phyloP scores from a whole-genome alignment of 176 grass and related monocot genomes.

The Aegilops longissima region DNA sequence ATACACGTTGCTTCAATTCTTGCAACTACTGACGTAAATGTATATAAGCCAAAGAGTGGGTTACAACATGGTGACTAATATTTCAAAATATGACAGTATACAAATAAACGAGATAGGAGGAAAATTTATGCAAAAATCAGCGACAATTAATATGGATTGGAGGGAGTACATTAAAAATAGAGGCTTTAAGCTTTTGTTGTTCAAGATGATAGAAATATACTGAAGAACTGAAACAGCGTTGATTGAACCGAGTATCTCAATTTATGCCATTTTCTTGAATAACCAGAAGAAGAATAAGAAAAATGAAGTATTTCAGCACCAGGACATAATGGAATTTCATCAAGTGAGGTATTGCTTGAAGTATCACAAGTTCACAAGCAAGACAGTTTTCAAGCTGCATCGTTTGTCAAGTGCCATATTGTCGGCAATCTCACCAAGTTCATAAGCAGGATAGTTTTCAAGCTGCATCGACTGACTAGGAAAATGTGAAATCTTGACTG shows the following conservation, averaged over 20 bases:
- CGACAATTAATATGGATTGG: no score
- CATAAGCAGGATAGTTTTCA: background rate
- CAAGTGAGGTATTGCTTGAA: background rate
- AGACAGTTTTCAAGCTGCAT: background rate
- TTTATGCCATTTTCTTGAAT: background rate
- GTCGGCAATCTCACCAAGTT: background rate
- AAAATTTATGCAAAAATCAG: background rate
- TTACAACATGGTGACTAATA: constrained; percentile 5
- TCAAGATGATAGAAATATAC: constrained; percentile 13
- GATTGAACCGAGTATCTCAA: background rate
- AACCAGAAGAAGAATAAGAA: background rate
- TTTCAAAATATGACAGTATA: background rate
- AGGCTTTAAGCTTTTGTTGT: constrained; percentile 8
- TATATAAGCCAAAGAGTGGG: constrained; percentile 29
- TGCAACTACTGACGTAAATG: constrained; percentile 93
- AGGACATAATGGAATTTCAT: background rate
- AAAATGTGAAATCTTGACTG: background rate
- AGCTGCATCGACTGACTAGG: background rate
- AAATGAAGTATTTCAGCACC: background rate
- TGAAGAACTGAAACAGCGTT: constrained; percentile 10
- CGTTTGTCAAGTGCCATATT: background rate
- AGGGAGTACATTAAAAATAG: background rate
- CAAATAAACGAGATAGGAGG: constrained; percentile 4
- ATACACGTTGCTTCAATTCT: constrained; percentile 93
- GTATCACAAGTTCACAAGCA: background rate